Evolutionary conservation across 345 rosid genomes (phyloP).

Genomic region (Populus deltoides): DNA sequence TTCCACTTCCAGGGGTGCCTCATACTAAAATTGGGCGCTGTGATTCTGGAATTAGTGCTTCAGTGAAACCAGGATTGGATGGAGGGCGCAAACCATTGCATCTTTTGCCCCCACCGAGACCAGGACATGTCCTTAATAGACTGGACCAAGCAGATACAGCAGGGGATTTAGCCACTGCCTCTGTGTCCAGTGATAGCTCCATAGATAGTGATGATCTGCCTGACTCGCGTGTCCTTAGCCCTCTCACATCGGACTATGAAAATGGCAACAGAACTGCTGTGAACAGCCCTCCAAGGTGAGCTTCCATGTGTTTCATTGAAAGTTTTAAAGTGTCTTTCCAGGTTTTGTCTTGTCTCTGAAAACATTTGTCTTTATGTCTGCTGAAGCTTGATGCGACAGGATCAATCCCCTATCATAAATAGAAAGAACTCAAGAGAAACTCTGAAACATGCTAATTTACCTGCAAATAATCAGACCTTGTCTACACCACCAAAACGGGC

Average conservation of each 20-base stretch:
- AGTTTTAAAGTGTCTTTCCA: not conserved
- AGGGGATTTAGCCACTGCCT: slow-evolving; percentile 24
- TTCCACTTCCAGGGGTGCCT: slow-evolving; percentile 13
- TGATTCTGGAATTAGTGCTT: slow-evolving; percentile 24
- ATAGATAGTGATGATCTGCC: slow-evolving; percentile 23
- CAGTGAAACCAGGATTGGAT: slow-evolving; percentile 7
- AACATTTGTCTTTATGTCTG: slow-evolving; percentile 8
- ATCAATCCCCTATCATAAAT: slow-evolving; percentile 36
- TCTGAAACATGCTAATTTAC: slow-evolving; percentile 52
- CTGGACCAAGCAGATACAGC: slow-evolving; percentile 15
- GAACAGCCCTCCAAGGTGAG: slow-evolving; percentile 33
- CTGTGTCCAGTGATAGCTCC: slow-evolving; percentile 29
- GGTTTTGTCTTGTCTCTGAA: slow-evolving; percentile 17
- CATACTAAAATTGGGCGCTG: slow-evolving; percentile 7
- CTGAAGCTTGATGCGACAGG: slow-evolving; percentile 53
- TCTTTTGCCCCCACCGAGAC: slow-evolving; percentile 25
- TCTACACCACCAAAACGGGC: slow-evolving; percentile 67
- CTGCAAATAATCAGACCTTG: slow-evolving; percentile 45
- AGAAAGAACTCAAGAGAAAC: slow-evolving; percentile 54
- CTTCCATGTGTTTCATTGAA: not conserved
- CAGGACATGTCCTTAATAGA: slow-evolving; percentile 15
- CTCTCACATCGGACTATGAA: slow-evolving; percentile 29
- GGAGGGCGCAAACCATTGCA: slow-evolving; percentile 12
- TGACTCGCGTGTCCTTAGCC: slow-evolving; percentile 23
- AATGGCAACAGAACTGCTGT: slow-evolving; percentile 23